These are phyloP conservation scores for Jaminaea rosea DNA, from an alignment of 1,284 basidiomycete genomes.

Conservation along the genomic window DNA sequence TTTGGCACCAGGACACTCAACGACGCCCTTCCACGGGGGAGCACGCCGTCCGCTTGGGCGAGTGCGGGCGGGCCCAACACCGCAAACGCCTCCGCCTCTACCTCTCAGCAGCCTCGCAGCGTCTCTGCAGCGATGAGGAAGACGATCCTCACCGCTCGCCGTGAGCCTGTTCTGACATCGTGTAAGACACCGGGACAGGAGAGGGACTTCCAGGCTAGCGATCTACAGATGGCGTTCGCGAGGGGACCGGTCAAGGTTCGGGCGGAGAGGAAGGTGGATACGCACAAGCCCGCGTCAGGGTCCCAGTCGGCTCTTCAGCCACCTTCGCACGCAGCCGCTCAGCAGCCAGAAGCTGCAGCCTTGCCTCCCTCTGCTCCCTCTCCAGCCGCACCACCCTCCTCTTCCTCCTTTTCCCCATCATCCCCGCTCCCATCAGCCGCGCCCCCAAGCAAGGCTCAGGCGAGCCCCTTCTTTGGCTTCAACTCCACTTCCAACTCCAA, in stretches of 20 bases:
- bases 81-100: too few relatives aligned
- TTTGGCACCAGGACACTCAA: too few relatives aligned
- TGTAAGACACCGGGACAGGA: too few relatives aligned
- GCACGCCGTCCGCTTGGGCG: too few relatives aligned
- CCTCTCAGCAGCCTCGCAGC: too few relatives aligned
- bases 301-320: background rate
- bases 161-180: too few relatives aligned
- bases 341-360: background rate
- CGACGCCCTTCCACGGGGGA: too few relatives aligned
- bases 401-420: background rate
- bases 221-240: constrained; percentile 33
- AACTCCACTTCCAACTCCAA: too few relatives aligned
- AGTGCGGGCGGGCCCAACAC: too few relatives aligned
- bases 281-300: background rate
- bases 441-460: background rate
- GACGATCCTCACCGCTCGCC: too few relatives aligned
- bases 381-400: background rate
- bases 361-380: background rate
- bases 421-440: background rate
- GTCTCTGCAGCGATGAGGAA: too few relatives aligned
- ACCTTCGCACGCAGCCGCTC: background rate
- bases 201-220: constrained; percentile 16
- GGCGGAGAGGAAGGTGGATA: background rate
- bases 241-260: constrained; percentile 26
- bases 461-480: too few relatives aligned